Percentiles rank a stretch among this genome's conserved stretches.
These are phyloP conservation scores for Clavariopsis aquatica DNA, from an alignment of 495 filamentous ascomycete species.

Conservation along the genomic window DNA sequence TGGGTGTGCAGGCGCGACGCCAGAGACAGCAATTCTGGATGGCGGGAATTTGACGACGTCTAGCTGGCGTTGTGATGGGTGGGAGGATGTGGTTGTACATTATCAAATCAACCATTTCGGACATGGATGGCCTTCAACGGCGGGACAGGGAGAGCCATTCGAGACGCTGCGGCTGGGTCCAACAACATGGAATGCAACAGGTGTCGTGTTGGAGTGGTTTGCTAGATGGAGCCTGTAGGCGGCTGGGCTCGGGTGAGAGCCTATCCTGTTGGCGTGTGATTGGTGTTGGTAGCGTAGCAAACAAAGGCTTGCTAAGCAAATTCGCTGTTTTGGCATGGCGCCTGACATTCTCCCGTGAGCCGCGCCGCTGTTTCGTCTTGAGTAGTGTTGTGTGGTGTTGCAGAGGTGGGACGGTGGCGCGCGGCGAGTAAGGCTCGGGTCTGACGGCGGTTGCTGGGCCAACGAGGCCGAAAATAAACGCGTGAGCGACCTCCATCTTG, in stretches of 20 bases:
- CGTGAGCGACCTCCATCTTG: neutral
- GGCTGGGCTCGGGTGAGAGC: neutral
- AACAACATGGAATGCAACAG: constrained; percentile 13
- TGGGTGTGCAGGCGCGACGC: neutral
- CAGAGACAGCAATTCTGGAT: neutral
- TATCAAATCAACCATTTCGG: constrained; percentile 11
- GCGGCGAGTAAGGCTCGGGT: neutral
- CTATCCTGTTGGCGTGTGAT: neutral
- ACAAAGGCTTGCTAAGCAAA: no score
- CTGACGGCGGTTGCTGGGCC: neutral
- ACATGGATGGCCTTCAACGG: constrained; percentile 19
- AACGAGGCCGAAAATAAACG: neutral
- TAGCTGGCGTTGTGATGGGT: constrained; percentile 9
- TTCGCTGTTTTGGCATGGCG: no score
- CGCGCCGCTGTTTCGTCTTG: neutral
- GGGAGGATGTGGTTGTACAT: constrained; percentile 2
- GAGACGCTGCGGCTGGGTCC: constrained; percentile 6
- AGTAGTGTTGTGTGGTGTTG: neutral
- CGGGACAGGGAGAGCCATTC: neutral
- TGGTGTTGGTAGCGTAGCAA: no score
- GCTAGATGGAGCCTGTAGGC: neutral
- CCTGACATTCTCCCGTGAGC: neutral
- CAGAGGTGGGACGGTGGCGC: neutral
- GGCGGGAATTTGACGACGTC: constrained; percentile 7
- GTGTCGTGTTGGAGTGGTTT: constrained; percentile 10